A percentile compares a stretch with the other conserved stretches of the same genome.
These are phyloP conservation scores for Carex scoparia DNA, from an alignment of 176 grass and related monocot genomes.

Conservation along the genomic window DNA sequence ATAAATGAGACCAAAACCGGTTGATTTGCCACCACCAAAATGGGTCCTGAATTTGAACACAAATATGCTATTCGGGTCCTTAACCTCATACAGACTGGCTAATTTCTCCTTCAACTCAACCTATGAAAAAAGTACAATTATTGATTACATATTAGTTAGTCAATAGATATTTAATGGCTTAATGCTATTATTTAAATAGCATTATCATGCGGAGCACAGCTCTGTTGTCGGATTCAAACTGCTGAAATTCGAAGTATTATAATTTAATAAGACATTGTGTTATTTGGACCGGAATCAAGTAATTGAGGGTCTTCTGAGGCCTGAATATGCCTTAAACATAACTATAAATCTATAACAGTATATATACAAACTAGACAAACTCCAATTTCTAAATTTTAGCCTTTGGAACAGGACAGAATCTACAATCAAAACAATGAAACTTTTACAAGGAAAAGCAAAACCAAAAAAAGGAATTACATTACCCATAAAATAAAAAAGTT, in stretches of 20 bases:
- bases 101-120: constrained; percentile 75
- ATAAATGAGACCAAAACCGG: constrained; percentile 90
- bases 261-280: background rate
- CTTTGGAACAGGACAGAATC: background rate
- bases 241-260: background rate
- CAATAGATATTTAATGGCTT: background rate
- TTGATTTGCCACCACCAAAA: constrained; percentile 93
- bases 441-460: background rate
- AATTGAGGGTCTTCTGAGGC: background rate
- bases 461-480: background rate
- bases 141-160: background rate
- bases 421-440: background rate
- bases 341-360: background rate
- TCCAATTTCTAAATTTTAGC: background rate
- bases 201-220: background rate
- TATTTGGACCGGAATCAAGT: background rate
- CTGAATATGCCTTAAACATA: background rate
- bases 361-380: background rate
- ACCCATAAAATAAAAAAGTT: background rate
- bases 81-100: constrained; percentile 59
- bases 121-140: constrained; percentile 28
- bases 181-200: background rate
- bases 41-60: constrained; percentile 99
- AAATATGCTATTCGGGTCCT: constrained; percentile 86
- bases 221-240: background rate